phyloP scores from a whole-genome alignment of 208 protist genomes.

The Acanthamoeba healyi region DNA sequence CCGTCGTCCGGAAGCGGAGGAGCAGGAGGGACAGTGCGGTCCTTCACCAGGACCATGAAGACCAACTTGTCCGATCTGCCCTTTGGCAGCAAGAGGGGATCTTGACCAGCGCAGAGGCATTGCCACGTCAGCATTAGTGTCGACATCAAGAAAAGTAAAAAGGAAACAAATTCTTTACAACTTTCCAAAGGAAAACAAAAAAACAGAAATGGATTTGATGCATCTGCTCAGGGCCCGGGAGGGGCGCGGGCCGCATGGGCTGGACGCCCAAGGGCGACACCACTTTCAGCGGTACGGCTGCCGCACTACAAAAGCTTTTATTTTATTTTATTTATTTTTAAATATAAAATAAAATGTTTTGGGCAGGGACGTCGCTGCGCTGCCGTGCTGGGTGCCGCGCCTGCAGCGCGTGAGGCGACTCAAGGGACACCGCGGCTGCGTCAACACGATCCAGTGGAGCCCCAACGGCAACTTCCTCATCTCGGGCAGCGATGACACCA shows the following conservation, averaged over 20 bases:
- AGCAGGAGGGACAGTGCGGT: neutral
- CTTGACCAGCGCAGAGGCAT: neutral
- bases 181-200: neutral
- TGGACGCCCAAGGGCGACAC: too few relatives aligned
- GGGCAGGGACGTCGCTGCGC: neutral
- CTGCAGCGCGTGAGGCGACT: neutral
- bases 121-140: too few relatives aligned
- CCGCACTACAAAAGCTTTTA: neutral
- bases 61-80: neutral
- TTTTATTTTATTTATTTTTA: neutral
- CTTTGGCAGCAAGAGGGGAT: neutral
- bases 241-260: neutral
- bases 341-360: neutral
- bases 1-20: too few relatives aligned
- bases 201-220: neutral
- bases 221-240: neutral
- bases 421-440: neutral
- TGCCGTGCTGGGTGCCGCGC: neutral
- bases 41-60: neutral
- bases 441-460: constrained; percentile 31
- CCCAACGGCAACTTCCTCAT: neutral
- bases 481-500: constrained; percentile 11
- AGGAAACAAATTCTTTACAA: neutral
- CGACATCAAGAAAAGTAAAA: neutral
- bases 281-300: neutral